phyloP scores from a whole-genome alignment of 352 stramenopile species.

The Globisporangium nodosum region DNA sequence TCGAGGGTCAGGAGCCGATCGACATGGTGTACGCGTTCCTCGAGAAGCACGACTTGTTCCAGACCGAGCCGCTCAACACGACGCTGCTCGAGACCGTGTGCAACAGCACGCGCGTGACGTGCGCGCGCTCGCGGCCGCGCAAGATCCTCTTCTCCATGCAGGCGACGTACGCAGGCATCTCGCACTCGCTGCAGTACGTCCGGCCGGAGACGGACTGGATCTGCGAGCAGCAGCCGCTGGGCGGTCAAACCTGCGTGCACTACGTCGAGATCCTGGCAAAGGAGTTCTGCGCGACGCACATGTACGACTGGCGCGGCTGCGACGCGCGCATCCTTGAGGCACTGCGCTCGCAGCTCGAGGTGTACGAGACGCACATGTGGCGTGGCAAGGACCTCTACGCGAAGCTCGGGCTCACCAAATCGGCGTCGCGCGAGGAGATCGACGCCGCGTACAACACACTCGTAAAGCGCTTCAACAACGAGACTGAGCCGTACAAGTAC shows the following conservation, averaged over 20 bases:
- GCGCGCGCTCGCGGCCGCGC: slow-evolving; percentile 41
- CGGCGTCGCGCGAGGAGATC: slow-evolving; percentile 63
- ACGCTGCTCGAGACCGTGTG: slow-evolving; percentile 61
- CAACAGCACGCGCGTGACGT: slow-evolving; percentile 65
- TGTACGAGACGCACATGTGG: slow-evolving; percentile 76
- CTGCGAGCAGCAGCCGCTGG: slow-evolving; percentile 35
- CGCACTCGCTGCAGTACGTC: slow-evolving; percentile 70
- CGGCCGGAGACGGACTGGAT: slow-evolving; percentile 77
- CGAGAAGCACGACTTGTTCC: slow-evolving; percentile 83
- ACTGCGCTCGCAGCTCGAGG: slow-evolving; percentile 49
- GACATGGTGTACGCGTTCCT: slow-evolving; percentile 83
- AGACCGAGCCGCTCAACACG: slow-evolving; percentile 75
- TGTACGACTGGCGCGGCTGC: slow-evolving; percentile 57
- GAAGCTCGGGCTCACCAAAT: slow-evolving; percentile 74
- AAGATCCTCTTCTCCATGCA: slow-evolving; percentile 77
- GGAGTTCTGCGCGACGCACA: slow-evolving; percentile 70
- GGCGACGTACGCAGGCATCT: slow-evolving; percentile 62
- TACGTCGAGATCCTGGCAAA: slow-evolving; percentile 61
- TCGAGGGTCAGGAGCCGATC: slow-evolving; percentile 73
- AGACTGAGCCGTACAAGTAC: slow-evolving; percentile 79
- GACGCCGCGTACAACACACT: slow-evolving; percentile 75
- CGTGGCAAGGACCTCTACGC: slow-evolving; percentile 74
- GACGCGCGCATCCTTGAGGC: slow-evolving; percentile 55
- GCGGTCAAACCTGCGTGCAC: slow-evolving; percentile 63
- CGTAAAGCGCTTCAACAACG: slow-evolving; percentile 84